Conservation (phyloP, 257 asterid species). For the Salvia miltiorrhiza region DNA sequence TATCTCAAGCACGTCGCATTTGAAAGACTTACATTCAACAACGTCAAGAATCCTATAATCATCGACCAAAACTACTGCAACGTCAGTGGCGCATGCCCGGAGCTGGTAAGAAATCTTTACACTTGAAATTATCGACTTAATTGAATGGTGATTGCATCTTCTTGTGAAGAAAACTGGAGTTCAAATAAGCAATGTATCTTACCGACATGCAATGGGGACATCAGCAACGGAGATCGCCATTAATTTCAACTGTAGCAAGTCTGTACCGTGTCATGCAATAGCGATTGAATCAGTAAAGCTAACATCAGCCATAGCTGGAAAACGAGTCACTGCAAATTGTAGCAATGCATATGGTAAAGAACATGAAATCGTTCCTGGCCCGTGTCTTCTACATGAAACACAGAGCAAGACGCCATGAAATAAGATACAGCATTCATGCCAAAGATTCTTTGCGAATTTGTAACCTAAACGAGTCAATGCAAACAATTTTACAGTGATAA, state of each 20-base stretch:
- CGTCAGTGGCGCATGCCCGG: background rate
- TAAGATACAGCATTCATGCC: background rate
- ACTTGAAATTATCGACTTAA: background rate
- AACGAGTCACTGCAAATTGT: constrained; percentile 41
- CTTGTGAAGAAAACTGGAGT: constrained; percentile 53
- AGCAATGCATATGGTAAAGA: constrained; percentile 48
- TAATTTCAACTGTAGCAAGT: constrained; percentile 52
- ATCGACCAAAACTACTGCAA: constrained; percentile 5
- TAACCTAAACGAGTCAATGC: background rate
- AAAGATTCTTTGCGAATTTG: background rate
- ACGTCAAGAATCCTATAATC: constrained; percentile 4
- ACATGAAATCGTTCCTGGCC: constrained; percentile 37
- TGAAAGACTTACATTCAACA: background rate
- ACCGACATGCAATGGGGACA: constrained; percentile 41
- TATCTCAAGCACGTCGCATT: background rate
- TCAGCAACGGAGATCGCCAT: constrained; percentile 44
- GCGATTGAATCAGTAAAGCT: constrained; percentile 36
- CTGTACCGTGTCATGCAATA: constrained; percentile 47
- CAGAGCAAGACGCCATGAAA: background rate
- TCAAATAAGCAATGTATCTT: constrained; percentile 45
- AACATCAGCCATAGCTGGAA: constrained; percentile 22
- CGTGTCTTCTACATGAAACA: constrained; percentile 33
- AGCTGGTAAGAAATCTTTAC: background rate
- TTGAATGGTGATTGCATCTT: background rate
- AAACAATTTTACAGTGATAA: too few relatives aligned